A percentile compares a stretch with the other conserved stretches of the same genome.
These are phyloP conservation scores for Meira nashicola DNA, from an alignment of 1,284 basidiomycete species.

Conservation along the genomic window DNA sequence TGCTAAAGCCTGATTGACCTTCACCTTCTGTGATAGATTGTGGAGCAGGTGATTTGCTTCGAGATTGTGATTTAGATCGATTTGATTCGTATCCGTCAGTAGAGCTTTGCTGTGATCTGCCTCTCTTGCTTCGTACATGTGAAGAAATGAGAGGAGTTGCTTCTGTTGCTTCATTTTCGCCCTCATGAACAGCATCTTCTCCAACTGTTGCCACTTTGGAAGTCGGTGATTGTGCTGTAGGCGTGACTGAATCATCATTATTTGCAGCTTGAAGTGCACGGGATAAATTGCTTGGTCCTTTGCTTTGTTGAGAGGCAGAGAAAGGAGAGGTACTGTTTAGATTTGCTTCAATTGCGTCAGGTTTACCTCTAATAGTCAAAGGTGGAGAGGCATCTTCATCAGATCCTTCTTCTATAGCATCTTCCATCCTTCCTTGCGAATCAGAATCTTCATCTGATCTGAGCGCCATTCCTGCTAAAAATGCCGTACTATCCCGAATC, in stretches of 20 bases:
- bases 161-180: slow-evolving; percentile 9
- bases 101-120: background rate
- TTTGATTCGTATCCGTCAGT: background rate
- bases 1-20: slow-evolving; percentile 16
- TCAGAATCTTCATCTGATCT: slow-evolving; percentile 32
- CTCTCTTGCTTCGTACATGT: slow-evolving; percentile 27
- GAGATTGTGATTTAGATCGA: background rate
- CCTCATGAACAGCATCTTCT: slow-evolving; percentile 7
- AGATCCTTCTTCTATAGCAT: slow-evolving; percentile 23
- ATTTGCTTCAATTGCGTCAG: slow-evolving; percentile 5
- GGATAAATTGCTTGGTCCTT: slow-evolving; percentile 8
- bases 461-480: slow-evolving; percentile 44
- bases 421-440: background rate
- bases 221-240: background rate
- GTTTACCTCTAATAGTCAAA: slow-evolving; percentile 14
- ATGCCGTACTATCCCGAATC: slow-evolving; percentile 46
- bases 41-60: background rate
- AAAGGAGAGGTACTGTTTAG: background rate
- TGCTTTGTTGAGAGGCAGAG: background rate
- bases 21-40: background rate
- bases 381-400: slow-evolving; percentile 23
- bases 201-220: background rate
- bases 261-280: background rate
- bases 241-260: background rate
- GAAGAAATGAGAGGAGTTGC: slow-evolving; percentile 23